These are phyloP conservation scores for Trametes elegans DNA, from an alignment of 768 basidiomycete genomes.

Conservation along the genomic window DNA sequence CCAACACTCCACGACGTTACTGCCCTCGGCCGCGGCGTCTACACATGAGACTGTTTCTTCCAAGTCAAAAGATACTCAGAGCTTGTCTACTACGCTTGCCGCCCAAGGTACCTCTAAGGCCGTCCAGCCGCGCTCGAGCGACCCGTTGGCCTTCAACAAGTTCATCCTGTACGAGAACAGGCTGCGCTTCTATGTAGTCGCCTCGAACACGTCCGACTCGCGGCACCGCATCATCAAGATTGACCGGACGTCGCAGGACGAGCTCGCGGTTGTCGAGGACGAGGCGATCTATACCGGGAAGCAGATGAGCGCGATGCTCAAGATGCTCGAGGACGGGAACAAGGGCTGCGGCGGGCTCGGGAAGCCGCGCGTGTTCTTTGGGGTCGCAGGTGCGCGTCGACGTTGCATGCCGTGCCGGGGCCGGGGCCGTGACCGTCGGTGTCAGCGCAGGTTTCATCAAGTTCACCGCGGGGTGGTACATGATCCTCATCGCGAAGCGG, in stretches of 20 bases:
- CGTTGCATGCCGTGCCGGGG: background rate
- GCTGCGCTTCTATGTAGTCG: slow-evolving; percentile 87
- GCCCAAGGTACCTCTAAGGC: slow-evolving; percentile 1
- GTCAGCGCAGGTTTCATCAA: slow-evolving; percentile 74
- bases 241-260: slow-evolving; percentile 78
- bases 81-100: slow-evolving; percentile 7
- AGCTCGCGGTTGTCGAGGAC: slow-evolving; percentile 81
- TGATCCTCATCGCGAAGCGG: slow-evolving; percentile 86
- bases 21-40: slow-evolving; percentile 2
- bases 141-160: slow-evolving; percentile 56
- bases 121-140: slow-evolving; percentile 4
- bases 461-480: slow-evolving; percentile 96
- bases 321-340: slow-evolving; percentile 96
- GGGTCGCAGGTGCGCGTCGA: slow-evolving; percentile 68
- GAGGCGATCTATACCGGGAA: slow-evolving; percentile 83
- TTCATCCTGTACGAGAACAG: slow-evolving; percentile 94
- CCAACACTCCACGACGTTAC: slow-evolving; percentile 14
- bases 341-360: slow-evolving; percentile 84
- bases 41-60: slow-evolving; percentile 13
- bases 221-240: slow-evolving; percentile 92
- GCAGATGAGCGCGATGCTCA: slow-evolving; percentile 87
- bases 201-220: slow-evolving; percentile 84
- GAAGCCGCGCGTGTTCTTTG: slow-evolving; percentile 76
- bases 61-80: slow-evolving; percentile 18
- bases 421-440: background rate